phyloP scores from a whole-genome alignment of 306 rosid genomes.

The Casuarina cunninghamiana region DNA sequence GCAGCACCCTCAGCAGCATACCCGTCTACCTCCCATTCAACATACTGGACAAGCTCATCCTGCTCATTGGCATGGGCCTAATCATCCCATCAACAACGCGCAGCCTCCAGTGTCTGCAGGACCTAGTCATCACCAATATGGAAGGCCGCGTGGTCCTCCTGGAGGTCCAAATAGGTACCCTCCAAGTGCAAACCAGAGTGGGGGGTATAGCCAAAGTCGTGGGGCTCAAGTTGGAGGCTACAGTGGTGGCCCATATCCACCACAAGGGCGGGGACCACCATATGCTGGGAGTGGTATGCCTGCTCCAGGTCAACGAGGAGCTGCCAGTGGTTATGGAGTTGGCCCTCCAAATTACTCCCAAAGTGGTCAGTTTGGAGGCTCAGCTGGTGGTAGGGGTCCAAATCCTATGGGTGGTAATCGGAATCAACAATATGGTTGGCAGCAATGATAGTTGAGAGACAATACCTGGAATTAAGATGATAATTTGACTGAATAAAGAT shows the following conservation, averaged over 20 bases:
- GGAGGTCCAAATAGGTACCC: conserved; percentile 60
- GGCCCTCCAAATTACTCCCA: conserved; percentile 59
- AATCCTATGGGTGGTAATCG: conserved; percentile 49
- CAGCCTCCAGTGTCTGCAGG: conserved; percentile 51
- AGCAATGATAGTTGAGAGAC: conserved; percentile 25
- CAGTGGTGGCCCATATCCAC: conserved; percentile 55
- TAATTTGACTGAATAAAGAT: not conserved
- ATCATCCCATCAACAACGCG: conserved; percentile 38
- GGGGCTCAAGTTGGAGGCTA: conserved; percentile 56
- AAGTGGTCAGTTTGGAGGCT: conserved; percentile 56
- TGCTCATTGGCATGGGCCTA: conserved; percentile 46
- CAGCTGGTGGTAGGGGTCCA: conserved; percentile 46
- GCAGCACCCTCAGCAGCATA: conserved; percentile 52
- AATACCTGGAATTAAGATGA: not conserved
- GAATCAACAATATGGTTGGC: conserved; percentile 62
- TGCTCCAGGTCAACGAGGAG: conserved; percentile 63
- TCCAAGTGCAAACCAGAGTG: conserved; percentile 45
- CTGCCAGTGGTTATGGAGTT: conserved; percentile 46
- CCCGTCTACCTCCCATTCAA: conserved; percentile 59
- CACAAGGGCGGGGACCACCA: conserved; percentile 69
- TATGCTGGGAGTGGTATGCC: conserved; percentile 57
- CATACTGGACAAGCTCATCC: conserved; percentile 41
- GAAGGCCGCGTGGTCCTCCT: conserved; percentile 48
- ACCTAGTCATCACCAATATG: conserved; percentile 54
- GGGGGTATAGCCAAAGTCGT: conserved; percentile 43